A percentile compares a stretch with the other conserved stretches of the same genome.
These are phyloP conservation scores for Symbiodinium pilosum DNA, from an alignment of 73 alveolate genomes.

Conservation along the genomic window DNA sequence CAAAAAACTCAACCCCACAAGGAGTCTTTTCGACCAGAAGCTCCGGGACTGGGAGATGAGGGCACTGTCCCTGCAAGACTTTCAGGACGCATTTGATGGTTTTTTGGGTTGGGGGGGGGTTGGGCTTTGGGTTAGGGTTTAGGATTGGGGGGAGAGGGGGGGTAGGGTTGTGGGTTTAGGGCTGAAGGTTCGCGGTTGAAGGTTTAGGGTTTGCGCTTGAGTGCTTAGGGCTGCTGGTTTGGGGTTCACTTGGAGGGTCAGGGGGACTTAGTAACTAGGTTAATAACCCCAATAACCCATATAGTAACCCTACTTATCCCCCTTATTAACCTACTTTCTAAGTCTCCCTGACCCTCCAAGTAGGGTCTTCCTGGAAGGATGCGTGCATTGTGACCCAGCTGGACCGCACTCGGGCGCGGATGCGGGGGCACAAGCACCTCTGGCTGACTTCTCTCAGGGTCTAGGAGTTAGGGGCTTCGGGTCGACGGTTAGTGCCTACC, in stretches of 20 bases:
- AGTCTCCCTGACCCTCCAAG: too few relatives aligned
- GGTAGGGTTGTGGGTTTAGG: neutral
- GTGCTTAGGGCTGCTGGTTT: too few relatives aligned
- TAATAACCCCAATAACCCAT: too few relatives aligned
- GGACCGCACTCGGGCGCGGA: conserved; percentile 68
- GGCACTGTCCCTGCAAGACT: conserved; percentile 48
- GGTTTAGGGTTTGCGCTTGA: neutral
- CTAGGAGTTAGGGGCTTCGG: neutral
- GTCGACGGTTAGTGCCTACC: conserved; percentile 9
- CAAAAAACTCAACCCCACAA: neutral
- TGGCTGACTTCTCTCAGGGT: too few relatives aligned
- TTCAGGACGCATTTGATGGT: neutral
- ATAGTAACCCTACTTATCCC: too few relatives aligned
- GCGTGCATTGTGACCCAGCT: conserved; percentile 68
- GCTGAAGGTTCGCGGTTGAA: neutral
- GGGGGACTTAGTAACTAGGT: too few relatives aligned
- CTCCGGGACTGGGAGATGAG: conserved; percentile 31
- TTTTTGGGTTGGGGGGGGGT: neutral
- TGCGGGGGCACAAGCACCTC: conserved; percentile 22
- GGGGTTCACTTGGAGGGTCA: too few relatives aligned
- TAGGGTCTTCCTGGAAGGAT: too few relatives aligned
- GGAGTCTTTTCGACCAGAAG: conserved; percentile 63
- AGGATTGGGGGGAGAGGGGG: neutral
- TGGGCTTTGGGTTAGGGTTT: neutral
- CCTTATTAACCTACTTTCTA: too few relatives aligned